These are phyloP conservation scores for Trichoderma erinaceum DNA, from an alignment of 495 filamentous ascomycete genomes.

Conservation along the genomic window DNA sequence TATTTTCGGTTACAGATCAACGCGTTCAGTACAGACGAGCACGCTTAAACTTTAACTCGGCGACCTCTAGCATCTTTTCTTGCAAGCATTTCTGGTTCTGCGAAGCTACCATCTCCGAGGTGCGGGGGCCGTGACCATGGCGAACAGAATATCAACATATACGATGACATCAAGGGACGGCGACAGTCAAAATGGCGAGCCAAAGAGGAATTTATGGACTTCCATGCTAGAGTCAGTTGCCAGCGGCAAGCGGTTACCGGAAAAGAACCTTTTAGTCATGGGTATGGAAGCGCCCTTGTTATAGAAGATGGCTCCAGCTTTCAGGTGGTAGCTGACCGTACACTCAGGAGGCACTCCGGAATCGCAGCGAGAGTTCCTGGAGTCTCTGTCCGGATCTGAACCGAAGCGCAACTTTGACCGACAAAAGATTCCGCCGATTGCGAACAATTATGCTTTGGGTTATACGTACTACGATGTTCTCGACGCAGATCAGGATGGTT, in stretches of 20 bases:
- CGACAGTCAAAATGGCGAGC: conserved; percentile 55
- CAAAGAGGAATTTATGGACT: conserved; percentile 89
- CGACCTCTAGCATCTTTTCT: neutral
- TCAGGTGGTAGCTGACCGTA: conserved; percentile 21
- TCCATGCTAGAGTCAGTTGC: conserved; percentile 87
- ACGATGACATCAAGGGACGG: conserved; percentile 41
- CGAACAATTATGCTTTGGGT: conserved; percentile 87
- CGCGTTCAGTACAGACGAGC: neutral
- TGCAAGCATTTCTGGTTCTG: neutral
- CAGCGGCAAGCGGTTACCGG: conserved; percentile 81
- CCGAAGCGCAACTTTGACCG: conserved; percentile 50
- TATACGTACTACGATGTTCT: conserved; percentile 95
- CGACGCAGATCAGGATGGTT: conserved; percentile 91
- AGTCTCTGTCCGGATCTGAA: conserved; percentile 64
- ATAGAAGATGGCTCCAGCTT: conserved; percentile 13
- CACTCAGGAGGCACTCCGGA: conserved; percentile 75
- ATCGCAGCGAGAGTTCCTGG: conserved; percentile 83
- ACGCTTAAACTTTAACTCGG: neutral
- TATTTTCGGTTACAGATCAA: neutral
- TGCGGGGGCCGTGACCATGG: conserved; percentile 14
- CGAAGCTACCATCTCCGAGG: neutral
- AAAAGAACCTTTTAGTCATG: conserved; percentile 85
- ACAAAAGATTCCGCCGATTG: conserved; percentile 67
- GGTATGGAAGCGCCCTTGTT: conserved; percentile 45
- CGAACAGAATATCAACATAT: conserved; percentile 50